These are phyloP conservation scores for Hypericum perforatum DNA, from an alignment of 345 rosid species.

Conservation along the genomic window DNA sequence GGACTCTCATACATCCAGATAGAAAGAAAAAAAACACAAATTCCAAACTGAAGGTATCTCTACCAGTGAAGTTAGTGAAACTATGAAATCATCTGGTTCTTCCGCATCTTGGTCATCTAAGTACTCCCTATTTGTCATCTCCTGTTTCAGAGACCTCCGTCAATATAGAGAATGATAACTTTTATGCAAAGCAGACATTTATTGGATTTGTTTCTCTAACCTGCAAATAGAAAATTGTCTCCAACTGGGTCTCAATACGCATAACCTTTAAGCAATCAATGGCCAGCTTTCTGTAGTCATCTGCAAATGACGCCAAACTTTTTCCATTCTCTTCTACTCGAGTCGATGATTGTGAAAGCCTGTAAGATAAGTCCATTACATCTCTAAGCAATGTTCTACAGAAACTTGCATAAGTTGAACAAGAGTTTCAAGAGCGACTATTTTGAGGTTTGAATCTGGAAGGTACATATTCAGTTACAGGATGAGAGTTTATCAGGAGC, in stretches of 20 bases:
- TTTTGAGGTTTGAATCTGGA: no score
- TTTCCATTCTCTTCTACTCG: constrained; percentile 44
- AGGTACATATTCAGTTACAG: no score
- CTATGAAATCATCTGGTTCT: constrained; percentile 93
- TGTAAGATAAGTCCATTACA: no score
- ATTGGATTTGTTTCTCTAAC: constrained; percentile 28
- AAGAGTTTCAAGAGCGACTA: no score
- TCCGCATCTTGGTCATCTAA: constrained; percentile 91
- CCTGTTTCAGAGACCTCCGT: constrained; percentile 36
- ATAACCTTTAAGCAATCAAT: constrained; percentile 92
- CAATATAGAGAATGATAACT: constrained; percentile 3
- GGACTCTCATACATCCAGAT: neutral
- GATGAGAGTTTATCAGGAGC: no score
- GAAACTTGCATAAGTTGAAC: no score
- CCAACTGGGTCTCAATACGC: constrained; percentile 98
- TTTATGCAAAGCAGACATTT: neutral
- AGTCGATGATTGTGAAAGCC: constrained; percentile 33
- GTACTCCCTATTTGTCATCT: constrained; percentile 81
- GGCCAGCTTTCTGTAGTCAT: constrained; percentile 88
- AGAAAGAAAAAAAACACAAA: neutral
- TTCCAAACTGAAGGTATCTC: neutral
- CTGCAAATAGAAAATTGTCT: constrained; percentile 90
- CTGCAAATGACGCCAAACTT: constrained; percentile 70
- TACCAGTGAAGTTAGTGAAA: constrained; percentile 89
- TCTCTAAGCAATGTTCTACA: no score